Percentiles rank a stretch among this genome's conserved stretches.
Conservation (phyloP, 345 rosid species). For the Corchorus olitorius region DNA sequence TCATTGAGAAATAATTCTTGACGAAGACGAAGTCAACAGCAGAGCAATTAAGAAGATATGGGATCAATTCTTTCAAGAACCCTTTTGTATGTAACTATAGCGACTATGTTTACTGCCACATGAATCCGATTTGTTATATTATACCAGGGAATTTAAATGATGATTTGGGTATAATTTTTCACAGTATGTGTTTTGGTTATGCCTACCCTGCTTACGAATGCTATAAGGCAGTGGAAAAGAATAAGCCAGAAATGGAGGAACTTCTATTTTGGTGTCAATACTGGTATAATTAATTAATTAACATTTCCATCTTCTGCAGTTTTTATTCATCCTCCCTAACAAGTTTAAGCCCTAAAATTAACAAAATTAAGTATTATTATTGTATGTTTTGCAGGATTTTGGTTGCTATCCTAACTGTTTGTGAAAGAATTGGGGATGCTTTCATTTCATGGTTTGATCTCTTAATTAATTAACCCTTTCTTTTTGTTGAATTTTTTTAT, state of each 20-base stretch:
- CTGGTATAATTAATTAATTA: conserved; percentile 32
- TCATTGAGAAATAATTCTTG: too few species aligned
- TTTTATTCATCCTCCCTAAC: neutral
- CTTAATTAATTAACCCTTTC: neutral
- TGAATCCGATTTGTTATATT: neutral
- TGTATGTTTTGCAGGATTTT: conserved; percentile 50
- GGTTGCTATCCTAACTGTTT: conserved; percentile 58
- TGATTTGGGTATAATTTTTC: neutral
- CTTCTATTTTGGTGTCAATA: conserved; percentile 59
- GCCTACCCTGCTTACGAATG: conserved; percentile 58
- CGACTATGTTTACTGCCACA: neutral
- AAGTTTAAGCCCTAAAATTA: neutral
- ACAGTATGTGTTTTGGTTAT: conserved; percentile 54
- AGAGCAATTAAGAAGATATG: conserved; percentile 30
- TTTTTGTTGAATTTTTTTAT: neutral
- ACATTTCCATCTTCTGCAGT: neutral
- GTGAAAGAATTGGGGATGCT: conserved; percentile 65
- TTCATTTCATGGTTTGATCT: conserved; percentile 61
- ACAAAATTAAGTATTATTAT: neutral
- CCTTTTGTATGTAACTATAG: conserved; percentile 31
- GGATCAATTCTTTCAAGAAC: conserved; percentile 44
- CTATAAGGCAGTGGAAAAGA: conserved; percentile 44
- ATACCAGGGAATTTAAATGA: too few species aligned
- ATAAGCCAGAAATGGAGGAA: conserved; percentile 24
- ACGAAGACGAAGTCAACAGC: neutral